Evolutionary conservation across 2,329 filamentous ascomycete species (phyloP).

Genomic region (Fusarium papillatum): DNA sequence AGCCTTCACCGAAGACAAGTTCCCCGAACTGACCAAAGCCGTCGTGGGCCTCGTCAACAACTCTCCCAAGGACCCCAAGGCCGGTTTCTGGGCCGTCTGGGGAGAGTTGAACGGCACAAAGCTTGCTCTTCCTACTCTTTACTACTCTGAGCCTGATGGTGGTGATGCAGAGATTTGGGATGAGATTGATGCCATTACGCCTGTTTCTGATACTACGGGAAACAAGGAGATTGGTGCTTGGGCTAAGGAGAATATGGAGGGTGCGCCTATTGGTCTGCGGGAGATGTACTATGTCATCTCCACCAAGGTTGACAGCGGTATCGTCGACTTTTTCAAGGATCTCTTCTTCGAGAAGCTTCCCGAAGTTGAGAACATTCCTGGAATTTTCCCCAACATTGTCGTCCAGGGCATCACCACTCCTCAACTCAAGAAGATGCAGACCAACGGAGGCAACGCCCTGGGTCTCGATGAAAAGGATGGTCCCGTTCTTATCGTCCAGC

Average conservation of each 20-base stretch:
- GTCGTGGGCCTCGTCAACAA: constrained; percentile 43
- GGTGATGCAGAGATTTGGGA: constrained; percentile 50
- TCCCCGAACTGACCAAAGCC: constrained; percentile 47
- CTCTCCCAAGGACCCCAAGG: constrained; percentile 21
- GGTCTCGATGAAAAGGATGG: constrained; percentile 43
- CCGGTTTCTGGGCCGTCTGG: constrained; percentile 17
- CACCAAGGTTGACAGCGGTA: constrained; percentile 12
- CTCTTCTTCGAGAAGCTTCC: constrained; percentile 39
- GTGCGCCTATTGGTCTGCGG: constrained; percentile 9
- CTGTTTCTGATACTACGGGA: constrained; percentile 15
- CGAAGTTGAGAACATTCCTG: constrained; percentile 34
- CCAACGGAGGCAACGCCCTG: constrained; percentile 50
- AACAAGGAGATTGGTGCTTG: neutral
- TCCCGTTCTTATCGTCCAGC: constrained; percentile 34
- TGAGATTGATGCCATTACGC: constrained; percentile 50
- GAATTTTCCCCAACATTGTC: constrained; percentile 44
- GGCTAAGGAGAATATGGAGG: constrained; percentile 9
- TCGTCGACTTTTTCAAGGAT: constrained; percentile 11
- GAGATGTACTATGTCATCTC: constrained; percentile 27
- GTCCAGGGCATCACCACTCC: constrained; percentile 58
- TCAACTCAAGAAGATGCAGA: constrained; percentile 50
- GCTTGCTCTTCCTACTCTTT: constrained; percentile 44
- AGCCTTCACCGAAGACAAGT: constrained; percentile 46
- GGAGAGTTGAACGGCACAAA: neutral
- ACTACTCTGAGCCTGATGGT: constrained; percentile 52